Base-by-base conservation (phyloP, 1,284 basidiomycete genomes). In the Cryptococcus sp. region DNA sequence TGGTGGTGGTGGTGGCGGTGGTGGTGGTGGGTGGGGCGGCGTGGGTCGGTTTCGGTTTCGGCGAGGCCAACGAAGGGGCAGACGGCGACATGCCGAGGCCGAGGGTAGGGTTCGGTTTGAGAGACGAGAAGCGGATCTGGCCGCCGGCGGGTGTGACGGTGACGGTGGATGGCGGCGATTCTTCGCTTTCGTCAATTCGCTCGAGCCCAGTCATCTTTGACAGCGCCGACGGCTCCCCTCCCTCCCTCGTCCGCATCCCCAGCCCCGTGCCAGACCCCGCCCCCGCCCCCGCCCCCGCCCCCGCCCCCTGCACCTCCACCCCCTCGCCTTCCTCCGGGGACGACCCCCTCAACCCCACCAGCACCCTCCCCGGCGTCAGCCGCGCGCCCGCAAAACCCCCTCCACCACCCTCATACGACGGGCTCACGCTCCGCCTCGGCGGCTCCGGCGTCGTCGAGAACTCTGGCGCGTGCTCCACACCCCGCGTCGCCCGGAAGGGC, bases 391-490 rank as follows among this genome's bases (percentile, higher is more conserved):
- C 28, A 9, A 33, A 33, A n/a, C n/a, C n/a, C n/a, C 36, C n/a
- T 39, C 1, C 37, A 7, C 33, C 33, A 28, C 35, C 35, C 11
- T 50, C 48, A 11, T 18, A 15, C 5, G 47, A 37, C 15, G 47
- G 47, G 21, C 47, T 49, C 9, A 49, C 18, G 18, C 37, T 36
- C 18, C 23, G 16, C 16, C 28, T 23, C 12, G 59, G 56, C 37
- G 59, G 59, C 50, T 61, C 56, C 24, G 59, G 59, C 39, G 59
- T 61, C 13, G 52, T 57, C 6, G 48, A 40, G 21, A 61, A 61
- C n/a, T 61, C 55, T n/a, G 53, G 50, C 20, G 50, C 55, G 20
- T 18, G 39, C 33, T 51, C 36, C 23, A 50, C 35, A 11, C 24
- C 33, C 28, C 28, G 4, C 9, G 28, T 33, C 28, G 28, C 28